phyloP scores from a whole-genome alignment of 352 stramenopile species.

The Globisporangium spinosum region DNA sequence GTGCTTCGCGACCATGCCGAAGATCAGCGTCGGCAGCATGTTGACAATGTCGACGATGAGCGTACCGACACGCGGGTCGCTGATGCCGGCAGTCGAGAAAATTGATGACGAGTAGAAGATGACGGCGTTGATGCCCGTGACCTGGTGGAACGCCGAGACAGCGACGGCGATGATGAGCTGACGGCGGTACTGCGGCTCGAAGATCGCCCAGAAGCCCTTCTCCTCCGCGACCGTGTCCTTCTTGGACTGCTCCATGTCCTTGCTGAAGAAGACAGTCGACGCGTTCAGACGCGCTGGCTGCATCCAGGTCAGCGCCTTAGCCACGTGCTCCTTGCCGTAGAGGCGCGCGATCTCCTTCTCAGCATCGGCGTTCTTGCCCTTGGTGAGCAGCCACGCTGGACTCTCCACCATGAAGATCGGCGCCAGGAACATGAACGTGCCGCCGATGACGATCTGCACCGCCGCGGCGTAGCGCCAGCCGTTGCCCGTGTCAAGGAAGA shows the following conservation, averaged over 20 bases:
- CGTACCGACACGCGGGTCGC: slow-evolving; percentile 33
- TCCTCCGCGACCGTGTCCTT: background rate
- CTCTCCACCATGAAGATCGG: slow-evolving; percentile 51
- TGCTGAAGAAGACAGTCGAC: slow-evolving; percentile 5
- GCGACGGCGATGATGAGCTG: slow-evolving; percentile 37
- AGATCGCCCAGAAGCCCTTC: slow-evolving; percentile 16
- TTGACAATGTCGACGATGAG: slow-evolving; percentile 41
- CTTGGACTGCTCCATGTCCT: slow-evolving; percentile 7
- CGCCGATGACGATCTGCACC: slow-evolving; percentile 48
- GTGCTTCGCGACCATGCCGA: slow-evolving; percentile 30
- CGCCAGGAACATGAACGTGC: slow-evolving; percentile 35
- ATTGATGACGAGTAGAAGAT: slow-evolving; percentile 51
- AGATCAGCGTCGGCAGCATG: slow-evolving; percentile 27
- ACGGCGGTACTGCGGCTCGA: slow-evolving; percentile 24
- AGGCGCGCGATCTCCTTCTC: slow-evolving; percentile 30
- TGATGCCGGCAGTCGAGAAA: slow-evolving; percentile 40
- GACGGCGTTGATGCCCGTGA: slow-evolving; percentile 53
- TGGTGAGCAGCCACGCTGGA: slow-evolving; percentile 44
- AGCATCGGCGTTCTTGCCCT: slow-evolving; percentile 29
- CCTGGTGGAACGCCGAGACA: slow-evolving; percentile 35
- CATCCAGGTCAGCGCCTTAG: slow-evolving; percentile 33
- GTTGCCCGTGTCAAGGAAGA: slow-evolving; percentile 44
- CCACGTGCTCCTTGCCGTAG: slow-evolving; percentile 36
- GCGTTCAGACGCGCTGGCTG: slow-evolving; percentile 1
- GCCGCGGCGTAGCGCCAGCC: slow-evolving; percentile 60